phyloP scores from a whole-genome alignment of 495 filamentous ascomycete species.

The Polyplosphaeria fusca region DNA sequence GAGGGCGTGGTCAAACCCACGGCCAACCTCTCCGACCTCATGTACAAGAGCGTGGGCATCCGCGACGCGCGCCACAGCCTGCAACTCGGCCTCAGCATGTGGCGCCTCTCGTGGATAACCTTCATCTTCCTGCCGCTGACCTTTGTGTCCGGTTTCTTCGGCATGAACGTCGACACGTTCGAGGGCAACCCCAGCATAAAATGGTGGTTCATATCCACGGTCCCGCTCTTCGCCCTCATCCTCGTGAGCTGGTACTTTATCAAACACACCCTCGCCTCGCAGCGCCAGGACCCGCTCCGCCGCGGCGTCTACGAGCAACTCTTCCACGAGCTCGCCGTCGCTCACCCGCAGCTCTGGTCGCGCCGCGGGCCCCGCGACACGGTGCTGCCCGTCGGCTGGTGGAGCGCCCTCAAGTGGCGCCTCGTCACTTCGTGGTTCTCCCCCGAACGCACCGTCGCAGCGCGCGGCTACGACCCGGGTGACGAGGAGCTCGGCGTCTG shows the following conservation, averaged over 20 bases:
- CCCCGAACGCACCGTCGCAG: conserved; percentile 38
- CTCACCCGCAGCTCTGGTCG: conserved; percentile 50
- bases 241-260: conserved; percentile 49
- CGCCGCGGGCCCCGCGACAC: conserved; percentile 45
- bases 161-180: conserved; percentile 54
- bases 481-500: conserved; percentile 44
- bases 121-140: conserved; percentile 57
- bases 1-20: conserved; percentile 54
- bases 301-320: conserved; percentile 53
- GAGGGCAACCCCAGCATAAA: conserved; percentile 45
- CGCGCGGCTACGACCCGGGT: conserved; percentile 31
- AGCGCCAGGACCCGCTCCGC: conserved; percentile 48
- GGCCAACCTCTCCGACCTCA: conserved; percentile 46
- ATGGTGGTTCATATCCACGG: conserved; percentile 50
- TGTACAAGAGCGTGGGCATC: conserved; percentile 57
- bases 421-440: conserved; percentile 48
- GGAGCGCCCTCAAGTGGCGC: conserved; percentile 47
- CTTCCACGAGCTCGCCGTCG: conserved; percentile 47
- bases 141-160: conserved; percentile 52
- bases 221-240: conserved; percentile 49
- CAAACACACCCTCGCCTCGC: conserved; percentile 48
- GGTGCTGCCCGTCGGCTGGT: conserved; percentile 40
- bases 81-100: conserved; percentile 50
- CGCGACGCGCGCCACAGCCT: conserved; percentile 52
- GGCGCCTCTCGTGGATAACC: conserved; percentile 40